Evolutionary conservation across 2,329 filamentous ascomycete species (phyloP), one percentile per base, ranked within the genome.

Genomic region (Kalmusia sp.): DNA sequence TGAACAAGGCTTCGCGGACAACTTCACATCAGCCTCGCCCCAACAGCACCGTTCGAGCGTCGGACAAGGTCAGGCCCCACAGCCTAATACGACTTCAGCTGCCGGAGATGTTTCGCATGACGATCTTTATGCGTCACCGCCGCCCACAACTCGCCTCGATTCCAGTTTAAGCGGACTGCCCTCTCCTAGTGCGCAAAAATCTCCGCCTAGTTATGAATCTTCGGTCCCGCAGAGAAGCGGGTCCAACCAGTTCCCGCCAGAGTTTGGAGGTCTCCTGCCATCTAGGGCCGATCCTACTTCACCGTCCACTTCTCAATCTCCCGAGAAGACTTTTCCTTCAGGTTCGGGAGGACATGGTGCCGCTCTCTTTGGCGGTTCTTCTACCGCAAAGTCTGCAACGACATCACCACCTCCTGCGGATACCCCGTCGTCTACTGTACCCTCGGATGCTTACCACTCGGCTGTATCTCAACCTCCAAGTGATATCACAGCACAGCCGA

Each of bases 1-100:
- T 43, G 92, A 91, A 35, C 78, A 77, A 64, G 92, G 93, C 0
- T 98, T 98, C 69, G 93, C 96, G 44, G 95, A 99, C 69, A 89
- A 97, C 73, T 98, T 98, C 70, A 88, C 90, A 0, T 86, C 90
- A 12, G 83, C 84, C 25, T 82, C 74, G 1, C 74, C 74, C 33
- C 68, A 74, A 30, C 72, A 73, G 39, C 68, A 72, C 47, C 65
- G 67, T 19, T 59, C 58, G 28, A 70, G 64, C 44, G 45, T 52
- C 31, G 61, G 63, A 14, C 62, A 71, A 37, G 61, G 61, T 17
- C 62, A 70, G 40, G 65, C 68, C 43, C 61, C 65, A 33, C 60
- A 64, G 24, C 68, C 69, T 9, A 62, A 58, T 24, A 66, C 67
- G n/a, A 40, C 34, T 19, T 34, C 54, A 6, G 54, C 52, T 25